Evolutionary conservation across 139 green algal genomes (phyloP).

Genomic region (Tetraselmis chui): DNA sequence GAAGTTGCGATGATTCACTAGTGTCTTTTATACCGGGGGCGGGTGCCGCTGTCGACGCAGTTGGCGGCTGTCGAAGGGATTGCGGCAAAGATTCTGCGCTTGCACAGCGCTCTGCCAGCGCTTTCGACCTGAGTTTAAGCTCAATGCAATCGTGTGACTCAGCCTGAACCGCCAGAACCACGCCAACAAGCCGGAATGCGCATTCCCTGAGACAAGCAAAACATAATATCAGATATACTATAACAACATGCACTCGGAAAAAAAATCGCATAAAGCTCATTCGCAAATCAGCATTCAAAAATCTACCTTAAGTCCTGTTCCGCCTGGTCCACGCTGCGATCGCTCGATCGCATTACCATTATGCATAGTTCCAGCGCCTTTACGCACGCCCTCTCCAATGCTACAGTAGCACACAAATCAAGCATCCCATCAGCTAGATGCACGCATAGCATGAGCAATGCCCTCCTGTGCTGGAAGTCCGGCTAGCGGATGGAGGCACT

Average conservation of each 20-base stretch:
- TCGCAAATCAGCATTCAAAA: not conserved
- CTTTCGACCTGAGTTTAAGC: not conserved
- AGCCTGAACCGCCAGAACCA: not conserved
- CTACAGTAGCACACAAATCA: not conserved
- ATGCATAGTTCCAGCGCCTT: not conserved
- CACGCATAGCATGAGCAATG: no score
- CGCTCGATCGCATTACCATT: not conserved
- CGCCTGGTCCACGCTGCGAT: not conserved
- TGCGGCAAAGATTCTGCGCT: not conserved
- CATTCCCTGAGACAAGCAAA: not conserved
- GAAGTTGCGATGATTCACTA: not conserved
- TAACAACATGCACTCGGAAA: no score
- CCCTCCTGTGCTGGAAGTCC: no score
- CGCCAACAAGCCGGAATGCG: not conserved
- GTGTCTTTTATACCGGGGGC: no score
- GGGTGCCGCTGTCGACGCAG: no score
- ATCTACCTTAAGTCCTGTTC: not conserved
- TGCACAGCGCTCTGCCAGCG: not conserved
- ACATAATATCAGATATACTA: not conserved
- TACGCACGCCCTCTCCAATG: not conserved
- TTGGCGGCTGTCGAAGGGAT: not conserved
- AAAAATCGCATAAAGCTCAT: no score
- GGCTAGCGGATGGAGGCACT: no score
- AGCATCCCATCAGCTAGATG: no score
- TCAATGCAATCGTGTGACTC: not conserved